Evolutionary conservation across 345 rosid genomes (phyloP), one percentile per base, ranked within the genome.

Genomic region (Brassica juncea): DNA sequence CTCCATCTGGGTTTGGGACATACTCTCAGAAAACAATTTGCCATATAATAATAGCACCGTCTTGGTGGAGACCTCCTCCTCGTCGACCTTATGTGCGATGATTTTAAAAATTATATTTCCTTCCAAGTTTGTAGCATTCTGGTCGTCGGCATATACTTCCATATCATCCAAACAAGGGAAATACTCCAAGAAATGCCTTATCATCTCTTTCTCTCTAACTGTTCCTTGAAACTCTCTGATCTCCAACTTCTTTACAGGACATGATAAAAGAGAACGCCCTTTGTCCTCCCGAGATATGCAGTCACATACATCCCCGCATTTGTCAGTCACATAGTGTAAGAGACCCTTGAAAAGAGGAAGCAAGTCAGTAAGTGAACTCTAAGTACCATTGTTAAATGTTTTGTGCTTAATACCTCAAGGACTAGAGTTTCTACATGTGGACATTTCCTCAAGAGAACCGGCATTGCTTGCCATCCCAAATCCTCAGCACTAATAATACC

Each of bases 301-400:
- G 57, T 37, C 59, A 62, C 76, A 73, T 39, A 27, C 42, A 73
- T 73, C 61, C 30, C 77, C 69, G 12, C 77, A 73, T 44, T 62
- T 30, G 31, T 44, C 61, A 0, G 77, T 73, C 61, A 9, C 30
- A 62, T 16, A 47, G 69, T 72, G 76, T 10, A 60, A 9, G 59
- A 72, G 76, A 42, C 37, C 39, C 68, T 72, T 12, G 37, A 72
- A 31, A 8, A 0, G 16, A 30, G 34, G 5, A 31, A 15, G 1
- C 21, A 2, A 15, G 3, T 5, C 42, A 35, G 8, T 52, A 66
- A 1, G 44, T 2, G 8, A 15, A 35, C 8, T 16, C 8, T 9
- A 66, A 35, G 0, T 35, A 2, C 9, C 2, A 7, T 1, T 19
- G 28, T 37, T 3, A 35, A 5, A 32, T 35, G 32, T 58, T 71